Base-by-base conservation (phyloP, 129 eudicot genomes). In the Erigeron canadensis region DNA sequence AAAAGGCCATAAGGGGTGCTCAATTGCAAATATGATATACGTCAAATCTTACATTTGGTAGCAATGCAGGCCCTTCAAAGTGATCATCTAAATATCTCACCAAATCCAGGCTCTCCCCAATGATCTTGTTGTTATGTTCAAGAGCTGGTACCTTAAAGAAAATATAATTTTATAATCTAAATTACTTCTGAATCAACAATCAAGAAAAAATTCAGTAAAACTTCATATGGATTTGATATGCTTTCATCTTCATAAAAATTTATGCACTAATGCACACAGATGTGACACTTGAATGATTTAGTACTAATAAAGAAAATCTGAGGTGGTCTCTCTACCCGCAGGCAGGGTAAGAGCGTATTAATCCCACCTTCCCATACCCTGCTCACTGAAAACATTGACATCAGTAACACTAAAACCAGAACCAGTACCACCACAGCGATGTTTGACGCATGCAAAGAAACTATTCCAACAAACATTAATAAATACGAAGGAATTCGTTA, bases 101-200 rank as follows among this genome's bases (percentile, higher is more conserved):
- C 80, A 93, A 80, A 77, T 89, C 96, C 68, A 93, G 71, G 71
- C 98, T 93, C 81, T 93, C 96, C 43, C 92, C 96, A 11, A 44
- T 89, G 60, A 93, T 74, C 79, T 87, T 86, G 77, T 84, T 83
- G 77, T 89, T 65, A 71, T 93, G 96, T 85, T 93, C 98, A 79
- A 93, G 79, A 47, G 98, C 21, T 72, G 98, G 98, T 73, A 93
- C 96, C 98, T 93, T 59, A 10, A 65, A 11, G 43, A 72, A 11
- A 55, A 51, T 22, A 67, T 6, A 57, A 69, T 21, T 70, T 51
- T 43, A 56, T 51, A 9, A 5, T 42, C 12, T 15, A 40, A 65
- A 11, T 12, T 21, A 57, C 5, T 57, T 6, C 34, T 21, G 63
- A 10, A 19, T 57, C 62, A 61, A 5, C 18, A 9, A 17, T 70